phyloP scores from a whole-genome alignment of 441 rosid genomes.

The Corymbia citriodora region DNA sequence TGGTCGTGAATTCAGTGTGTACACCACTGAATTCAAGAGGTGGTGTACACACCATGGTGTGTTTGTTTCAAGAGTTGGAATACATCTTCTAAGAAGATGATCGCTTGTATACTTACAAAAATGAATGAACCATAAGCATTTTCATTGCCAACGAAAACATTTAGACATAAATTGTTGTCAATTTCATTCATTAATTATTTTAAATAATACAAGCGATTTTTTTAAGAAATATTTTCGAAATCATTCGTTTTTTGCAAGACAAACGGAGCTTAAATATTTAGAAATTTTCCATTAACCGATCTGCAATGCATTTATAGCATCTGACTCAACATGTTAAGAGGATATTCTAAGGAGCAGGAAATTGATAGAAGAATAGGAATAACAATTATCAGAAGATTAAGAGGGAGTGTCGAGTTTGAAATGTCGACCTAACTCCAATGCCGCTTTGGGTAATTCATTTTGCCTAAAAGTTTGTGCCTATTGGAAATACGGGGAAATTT shows the following conservation, averaged over 20 bases:
- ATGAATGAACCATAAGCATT: no score
- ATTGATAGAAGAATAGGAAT: background rate
- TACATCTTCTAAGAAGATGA: no score
- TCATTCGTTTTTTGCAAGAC: accelerated
- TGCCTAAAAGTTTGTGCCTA: background rate
- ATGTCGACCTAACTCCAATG: background rate
- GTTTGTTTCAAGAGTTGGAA: no score
- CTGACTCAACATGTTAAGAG: background rate
- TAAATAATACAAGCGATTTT: no score
- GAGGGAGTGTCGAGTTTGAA: background rate
- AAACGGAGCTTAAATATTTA: background rate
- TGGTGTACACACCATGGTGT: no score
- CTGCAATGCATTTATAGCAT: background rate
- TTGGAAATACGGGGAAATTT: background rate
- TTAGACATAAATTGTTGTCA: no score
- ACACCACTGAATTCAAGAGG: no score
- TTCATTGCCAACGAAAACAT: background rate
- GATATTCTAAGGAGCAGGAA: background rate
- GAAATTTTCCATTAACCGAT: background rate
- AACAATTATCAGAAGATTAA: background rate
- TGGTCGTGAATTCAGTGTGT: no score
- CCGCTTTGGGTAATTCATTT: background rate
- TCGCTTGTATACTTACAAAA: accelerated
- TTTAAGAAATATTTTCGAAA: no score
- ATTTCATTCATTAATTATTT: no score